phyloP scores from a whole-genome alignment of 495 filamentous ascomycete genomes.

The Penicillium silybi region DNA sequence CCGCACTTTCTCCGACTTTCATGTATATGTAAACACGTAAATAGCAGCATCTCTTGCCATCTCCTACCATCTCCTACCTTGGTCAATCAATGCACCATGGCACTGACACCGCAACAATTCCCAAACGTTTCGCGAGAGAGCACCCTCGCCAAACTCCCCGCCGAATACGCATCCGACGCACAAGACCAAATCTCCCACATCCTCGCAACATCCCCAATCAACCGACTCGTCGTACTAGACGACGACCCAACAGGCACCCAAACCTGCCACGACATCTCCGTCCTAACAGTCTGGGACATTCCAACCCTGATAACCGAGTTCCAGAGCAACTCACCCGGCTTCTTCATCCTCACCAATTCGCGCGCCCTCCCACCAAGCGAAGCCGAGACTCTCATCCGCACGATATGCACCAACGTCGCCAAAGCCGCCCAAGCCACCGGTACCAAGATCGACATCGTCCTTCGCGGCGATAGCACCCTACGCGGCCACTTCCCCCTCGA shows the following conservation, averaged over 20 bases:
- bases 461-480: conserved; percentile 51
- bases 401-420: conserved; percentile 46
- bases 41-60: too few relatives aligned
- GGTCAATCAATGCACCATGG: conserved; percentile 14
- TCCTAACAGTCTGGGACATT: conserved; percentile 52
- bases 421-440: conserved; percentile 33
- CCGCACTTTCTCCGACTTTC: conserved; percentile 13
- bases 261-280: conserved; percentile 53
- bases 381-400: conserved; percentile 37
- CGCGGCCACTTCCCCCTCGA: conserved; percentile 53
- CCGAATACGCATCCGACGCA: conserved; percentile 29
- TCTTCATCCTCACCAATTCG: conserved; percentile 57
- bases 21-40: neutral
- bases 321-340: conserved; percentile 31
- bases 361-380: conserved; percentile 45
- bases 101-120: conserved; percentile 25
- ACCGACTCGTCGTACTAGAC: conserved; percentile 48
- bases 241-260: conserved; percentile 57
- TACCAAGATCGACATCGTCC: conserved; percentile 45
- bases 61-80: neutral
- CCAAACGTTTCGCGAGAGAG: conserved; percentile 23
- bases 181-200: conserved; percentile 35
- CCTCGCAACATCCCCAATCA: conserved; percentile 27
- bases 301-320: conserved; percentile 41
- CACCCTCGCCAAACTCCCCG: conserved; percentile 31